These are phyloP conservation scores for Fomitopsis palustris DNA, from an alignment of 1,284 basidiomycete genomes.

Conservation along the genomic window DNA sequence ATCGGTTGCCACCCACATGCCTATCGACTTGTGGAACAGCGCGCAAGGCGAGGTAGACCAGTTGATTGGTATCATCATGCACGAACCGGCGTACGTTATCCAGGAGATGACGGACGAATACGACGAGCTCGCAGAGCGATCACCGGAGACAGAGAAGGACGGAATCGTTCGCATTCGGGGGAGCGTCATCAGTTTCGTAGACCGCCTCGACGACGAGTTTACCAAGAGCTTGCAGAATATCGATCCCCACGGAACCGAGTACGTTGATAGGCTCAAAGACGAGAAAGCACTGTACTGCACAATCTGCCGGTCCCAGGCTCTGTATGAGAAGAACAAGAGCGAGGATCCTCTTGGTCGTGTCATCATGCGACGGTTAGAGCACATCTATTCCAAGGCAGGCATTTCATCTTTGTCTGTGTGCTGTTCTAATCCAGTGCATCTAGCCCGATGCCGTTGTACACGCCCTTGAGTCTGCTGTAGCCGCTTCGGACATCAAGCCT, in stretches of 20 bases:
- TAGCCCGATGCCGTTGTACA: slow-evolving; percentile 92
- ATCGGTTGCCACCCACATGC: slow-evolving; percentile 85
- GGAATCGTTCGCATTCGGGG: slow-evolving; percentile 82
- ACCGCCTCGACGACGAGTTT: slow-evolving; percentile 98
- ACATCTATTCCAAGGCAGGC: slow-evolving; percentile 94
- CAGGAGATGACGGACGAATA: slow-evolving; percentile 91
- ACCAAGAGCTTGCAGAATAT: slow-evolving; percentile 97
- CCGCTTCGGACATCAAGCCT: slow-evolving; percentile 53
- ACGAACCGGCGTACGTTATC: slow-evolving; percentile 75
- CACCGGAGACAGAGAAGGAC: slow-evolving; percentile 67
- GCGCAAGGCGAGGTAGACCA: slow-evolving; percentile 89
- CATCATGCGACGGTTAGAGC: slow-evolving; percentile 94
- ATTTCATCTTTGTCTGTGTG: slow-evolving; percentile 1
- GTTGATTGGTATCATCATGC: slow-evolving; percentile 75
- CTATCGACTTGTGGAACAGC: slow-evolving; percentile 87
- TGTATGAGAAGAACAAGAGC: slow-evolving; percentile 82
- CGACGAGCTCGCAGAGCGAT: slow-evolving; percentile 87
- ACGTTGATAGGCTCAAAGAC: slow-evolving; percentile 93
- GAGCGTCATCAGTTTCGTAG: slow-evolving; percentile 92
- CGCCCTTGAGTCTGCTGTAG: slow-evolving; percentile 77
- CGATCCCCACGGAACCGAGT: slow-evolving; percentile 98
- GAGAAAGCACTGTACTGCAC: slow-evolving; percentile 94
- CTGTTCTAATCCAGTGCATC: slow-evolving; percentile 8
- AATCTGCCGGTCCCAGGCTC: slow-evolving; percentile 88
- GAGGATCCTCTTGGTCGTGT: slow-evolving; percentile 83